Evolutionary conservation across 495 filamentous ascomycete species (phyloP).

Genomic region (Viridothelium virens): DNA sequence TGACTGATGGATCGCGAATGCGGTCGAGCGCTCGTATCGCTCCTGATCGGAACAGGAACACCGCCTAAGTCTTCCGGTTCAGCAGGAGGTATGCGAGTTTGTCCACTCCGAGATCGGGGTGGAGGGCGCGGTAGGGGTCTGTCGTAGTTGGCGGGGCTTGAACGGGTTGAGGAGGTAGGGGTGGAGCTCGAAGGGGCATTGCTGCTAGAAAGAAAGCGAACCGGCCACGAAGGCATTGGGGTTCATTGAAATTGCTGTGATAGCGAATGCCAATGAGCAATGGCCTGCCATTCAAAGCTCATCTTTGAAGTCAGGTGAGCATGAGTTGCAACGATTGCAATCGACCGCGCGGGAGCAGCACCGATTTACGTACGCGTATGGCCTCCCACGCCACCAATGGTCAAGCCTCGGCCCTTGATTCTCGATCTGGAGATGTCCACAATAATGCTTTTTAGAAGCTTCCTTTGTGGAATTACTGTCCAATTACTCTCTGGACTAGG

Average conservation of each 20-base stretch:
- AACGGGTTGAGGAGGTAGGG: slow-evolving; percentile 13
- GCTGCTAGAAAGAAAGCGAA: slow-evolving; percentile 20
- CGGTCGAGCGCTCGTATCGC: not conserved
- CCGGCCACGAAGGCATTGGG: slow-evolving; percentile 26
- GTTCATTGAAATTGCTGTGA: not conserved
- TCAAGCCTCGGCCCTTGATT: not conserved
- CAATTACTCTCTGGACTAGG: not conserved
- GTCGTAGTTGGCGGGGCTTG: slow-evolving; percentile 13
- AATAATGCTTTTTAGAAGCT: not conserved
- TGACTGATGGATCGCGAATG: slow-evolving; percentile 26
- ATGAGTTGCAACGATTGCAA: not conserved
- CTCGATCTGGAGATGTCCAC: slow-evolving; percentile 4
- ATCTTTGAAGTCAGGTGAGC: slow-evolving; percentile 8
- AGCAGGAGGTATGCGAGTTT: not conserved
- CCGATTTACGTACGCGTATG: slow-evolving; percentile 5
- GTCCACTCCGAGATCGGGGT: not conserved
- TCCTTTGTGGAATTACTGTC: not conserved
- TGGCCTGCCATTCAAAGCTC: slow-evolving; percentile 7
- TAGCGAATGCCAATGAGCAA: not conserved
- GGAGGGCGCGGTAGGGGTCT: slow-evolving; percentile 23
- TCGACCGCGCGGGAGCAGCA: not conserved
- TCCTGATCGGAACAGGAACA: not conserved
- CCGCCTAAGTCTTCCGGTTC: not conserved
- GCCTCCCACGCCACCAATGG: not conserved
- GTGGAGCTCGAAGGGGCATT: slow-evolving; percentile 10